Conservation (phyloP, 225 moss, liverwort and hornwort species). For the Ulota crispa region DNA sequence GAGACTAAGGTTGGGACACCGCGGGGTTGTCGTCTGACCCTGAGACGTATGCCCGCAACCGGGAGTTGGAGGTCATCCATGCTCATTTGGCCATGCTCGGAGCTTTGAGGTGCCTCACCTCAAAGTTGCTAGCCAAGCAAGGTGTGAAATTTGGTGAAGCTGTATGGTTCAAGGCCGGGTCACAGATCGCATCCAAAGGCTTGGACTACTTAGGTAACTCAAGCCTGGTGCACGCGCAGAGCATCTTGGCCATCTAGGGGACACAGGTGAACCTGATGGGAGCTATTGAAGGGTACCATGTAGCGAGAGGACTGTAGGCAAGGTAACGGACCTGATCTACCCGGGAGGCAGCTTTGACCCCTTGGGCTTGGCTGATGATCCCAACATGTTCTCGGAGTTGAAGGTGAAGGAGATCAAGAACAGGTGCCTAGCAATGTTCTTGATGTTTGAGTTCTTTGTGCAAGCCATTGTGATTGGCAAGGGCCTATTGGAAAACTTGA, state of each 20-base stretch:
- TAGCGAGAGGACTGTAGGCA: conserved; percentile 12
- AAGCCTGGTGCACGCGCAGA: conserved; percentile 20
- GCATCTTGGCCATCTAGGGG: conserved; percentile 42
- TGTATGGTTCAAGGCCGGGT: conserved; percentile 29
- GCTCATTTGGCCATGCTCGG: conserved; percentile 17
- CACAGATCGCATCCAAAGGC: conserved; percentile 9
- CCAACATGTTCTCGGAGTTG: background rate
- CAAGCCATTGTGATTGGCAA: conserved; percentile 38
- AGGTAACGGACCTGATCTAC: conserved; percentile 3
- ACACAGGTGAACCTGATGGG: conserved; percentile 29
- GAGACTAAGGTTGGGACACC: conserved; percentile 21
- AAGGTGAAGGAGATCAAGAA: conserved; percentile 28
- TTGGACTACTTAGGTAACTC: conserved; percentile 30
- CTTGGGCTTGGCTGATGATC: conserved; percentile 18
- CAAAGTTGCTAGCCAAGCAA: conserved; percentile 29
- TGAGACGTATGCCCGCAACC: background rate
- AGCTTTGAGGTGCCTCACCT: background rate
- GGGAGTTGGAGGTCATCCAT: conserved; percentile 25
- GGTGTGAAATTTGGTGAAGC: conserved; percentile 22
- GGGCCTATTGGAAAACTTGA: conserved; percentile 31
- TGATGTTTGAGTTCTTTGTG: conserved; percentile 7
- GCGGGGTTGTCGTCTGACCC: conserved; percentile 5
- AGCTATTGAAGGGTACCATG: conserved; percentile 12
- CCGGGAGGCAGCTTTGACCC: conserved; percentile 11
- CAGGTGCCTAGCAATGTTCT: background rate